A percentile compares a stretch with the other conserved stretches of the same genome.
phyloP scores from a whole-genome alignment of 768 basidiomycete species.

The Podaxis sp. region DNA sequence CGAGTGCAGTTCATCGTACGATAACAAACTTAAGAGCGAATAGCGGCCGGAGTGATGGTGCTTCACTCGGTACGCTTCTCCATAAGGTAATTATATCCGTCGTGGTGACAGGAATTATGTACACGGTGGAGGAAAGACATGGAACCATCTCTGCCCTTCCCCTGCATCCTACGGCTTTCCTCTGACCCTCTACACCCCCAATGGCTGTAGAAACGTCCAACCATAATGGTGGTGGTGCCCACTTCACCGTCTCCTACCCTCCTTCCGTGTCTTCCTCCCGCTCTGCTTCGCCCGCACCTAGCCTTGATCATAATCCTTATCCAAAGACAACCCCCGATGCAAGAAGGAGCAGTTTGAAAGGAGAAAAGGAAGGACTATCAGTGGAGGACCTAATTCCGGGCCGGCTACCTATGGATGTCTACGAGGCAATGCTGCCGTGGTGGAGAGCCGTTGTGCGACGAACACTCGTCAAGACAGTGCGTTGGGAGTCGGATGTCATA shows the following conservation, averaged over 20 bases:
- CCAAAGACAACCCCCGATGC: slow-evolving; percentile 5
- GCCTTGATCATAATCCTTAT: slow-evolving; percentile 14
- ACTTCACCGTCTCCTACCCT: slow-evolving; percentile 27
- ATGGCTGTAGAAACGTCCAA: background rate
- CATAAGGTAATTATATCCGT: background rate
- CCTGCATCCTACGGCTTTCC: background rate
- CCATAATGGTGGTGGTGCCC: background rate
- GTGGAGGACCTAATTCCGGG: slow-evolving; percentile 22
- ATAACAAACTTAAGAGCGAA: background rate
- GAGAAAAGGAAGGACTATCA: slow-evolving; percentile 9
- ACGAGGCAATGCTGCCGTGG: slow-evolving; percentile 54
- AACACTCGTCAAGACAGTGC: slow-evolving; percentile 46
- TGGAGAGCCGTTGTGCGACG: slow-evolving; percentile 65
- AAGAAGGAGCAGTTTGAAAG: slow-evolving; percentile 8
- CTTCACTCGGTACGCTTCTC: background rate
- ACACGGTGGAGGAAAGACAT: background rate
- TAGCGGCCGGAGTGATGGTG: background rate
- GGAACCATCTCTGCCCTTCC: background rate
- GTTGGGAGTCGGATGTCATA: slow-evolving; percentile 55
- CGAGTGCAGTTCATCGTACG: too few species aligned
- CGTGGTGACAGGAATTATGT: background rate
- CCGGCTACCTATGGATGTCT: slow-evolving; percentile 46
- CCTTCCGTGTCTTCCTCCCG: slow-evolving; percentile 29
- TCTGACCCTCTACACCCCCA: background rate
- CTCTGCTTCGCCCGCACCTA: slow-evolving; percentile 26